phyloP scores from a whole-genome alignment of 225 moss, liverwort and hornwort genomes.

The Straminergon stramineum region DNA sequence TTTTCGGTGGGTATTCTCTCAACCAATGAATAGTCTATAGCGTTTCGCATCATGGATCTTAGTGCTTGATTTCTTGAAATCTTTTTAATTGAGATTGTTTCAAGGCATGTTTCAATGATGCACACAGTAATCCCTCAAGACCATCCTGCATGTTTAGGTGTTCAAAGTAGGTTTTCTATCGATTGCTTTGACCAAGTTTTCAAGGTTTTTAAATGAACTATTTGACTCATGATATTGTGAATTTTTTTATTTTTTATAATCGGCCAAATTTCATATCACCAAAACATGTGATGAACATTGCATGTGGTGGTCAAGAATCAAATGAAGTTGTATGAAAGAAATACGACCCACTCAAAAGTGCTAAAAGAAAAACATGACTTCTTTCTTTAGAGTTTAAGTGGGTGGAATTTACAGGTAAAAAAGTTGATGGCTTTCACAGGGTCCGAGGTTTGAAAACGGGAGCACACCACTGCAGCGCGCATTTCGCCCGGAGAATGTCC shows the following conservation, averaged over 20 bases:
- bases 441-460: constrained; percentile 21
- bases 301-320: not conserved
- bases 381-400: not conserved
- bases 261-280: not conserved
- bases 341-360: not conserved
- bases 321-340: not conserved
- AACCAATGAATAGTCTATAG: not conserved
- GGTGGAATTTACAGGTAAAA: not conserved
- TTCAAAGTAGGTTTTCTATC: not conserved
- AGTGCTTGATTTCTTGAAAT: not conserved
- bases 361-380: not conserved
- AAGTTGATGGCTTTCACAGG: constrained; percentile 5
- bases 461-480: constrained; percentile 22
- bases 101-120: not conserved
- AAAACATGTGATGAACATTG: not conserved
- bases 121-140: not conserved
- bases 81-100: not conserved
- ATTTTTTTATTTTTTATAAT: too few species aligned
- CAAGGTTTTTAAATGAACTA: not conserved
- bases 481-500: constrained; percentile 22
- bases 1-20: not conserved
- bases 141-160: not conserved
- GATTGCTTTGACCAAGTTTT: not conserved
- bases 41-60: not conserved
- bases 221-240: not conserved